phyloP scores from a whole-genome alignment of 495 filamentous ascomycete genomes.

The Elasticomyces elasticus region DNA sequence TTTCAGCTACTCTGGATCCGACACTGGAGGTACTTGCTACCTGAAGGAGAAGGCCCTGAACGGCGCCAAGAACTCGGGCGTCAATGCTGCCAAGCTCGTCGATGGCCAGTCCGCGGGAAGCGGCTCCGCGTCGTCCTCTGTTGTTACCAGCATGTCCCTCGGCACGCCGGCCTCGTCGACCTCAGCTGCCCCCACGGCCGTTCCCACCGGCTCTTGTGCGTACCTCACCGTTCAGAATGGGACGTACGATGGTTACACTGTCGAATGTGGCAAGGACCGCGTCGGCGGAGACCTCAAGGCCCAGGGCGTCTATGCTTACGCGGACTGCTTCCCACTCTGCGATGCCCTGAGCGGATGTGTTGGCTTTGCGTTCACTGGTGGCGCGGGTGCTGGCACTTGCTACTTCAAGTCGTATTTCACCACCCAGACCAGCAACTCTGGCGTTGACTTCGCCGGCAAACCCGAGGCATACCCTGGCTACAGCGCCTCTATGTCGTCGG shows the following conservation, averaged over 20 bases:
- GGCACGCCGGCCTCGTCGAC: neutral
- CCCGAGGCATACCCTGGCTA: neutral
- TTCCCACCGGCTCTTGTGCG: neutral
- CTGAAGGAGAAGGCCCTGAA: neutral
- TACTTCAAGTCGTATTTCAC: slow-evolving; percentile 5
- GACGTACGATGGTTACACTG: neutral
- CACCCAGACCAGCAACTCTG: neutral
- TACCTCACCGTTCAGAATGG: neutral
- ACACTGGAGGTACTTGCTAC: slow-evolving; percentile 7
- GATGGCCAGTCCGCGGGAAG: neutral
- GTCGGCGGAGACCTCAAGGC: slow-evolving; percentile 1
- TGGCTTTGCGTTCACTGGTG: slow-evolving; percentile 8
- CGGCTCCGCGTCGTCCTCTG: neutral
- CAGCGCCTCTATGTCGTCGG: too few relatives aligned
- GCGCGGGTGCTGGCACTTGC: neutral
- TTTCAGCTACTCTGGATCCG: slow-evolving; percentile 1
- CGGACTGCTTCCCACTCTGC: slow-evolving; percentile 12
- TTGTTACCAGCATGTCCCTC: neutral
- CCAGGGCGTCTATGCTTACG: neutral
- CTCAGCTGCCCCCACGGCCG: neutral
- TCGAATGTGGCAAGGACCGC: slow-evolving; percentile 3
- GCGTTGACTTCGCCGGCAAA: slow-evolving; percentile 2
- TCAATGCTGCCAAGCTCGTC: neutral
- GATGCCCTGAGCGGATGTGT: slow-evolving; percentile 2
- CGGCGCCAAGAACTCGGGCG: neutral